Base-by-base conservation (phyloP, 176 grass and related monocot species). In the Pontederia crassipes region DNA sequence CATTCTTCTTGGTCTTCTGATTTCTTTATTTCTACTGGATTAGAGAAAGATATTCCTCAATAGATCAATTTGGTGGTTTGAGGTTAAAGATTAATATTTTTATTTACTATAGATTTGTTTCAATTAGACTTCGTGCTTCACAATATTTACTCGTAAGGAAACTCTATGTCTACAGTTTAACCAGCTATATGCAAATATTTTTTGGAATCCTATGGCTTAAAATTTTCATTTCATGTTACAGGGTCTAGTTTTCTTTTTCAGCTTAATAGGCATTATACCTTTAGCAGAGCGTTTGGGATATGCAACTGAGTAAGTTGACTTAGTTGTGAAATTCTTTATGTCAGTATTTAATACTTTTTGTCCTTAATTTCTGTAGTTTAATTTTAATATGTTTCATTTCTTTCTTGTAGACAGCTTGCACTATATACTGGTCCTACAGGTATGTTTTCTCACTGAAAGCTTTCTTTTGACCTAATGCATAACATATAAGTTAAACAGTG, bases 201-300 rank as follows among this genome's bases (percentile, higher is more conserved):
- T 24, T 24, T 24, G 20, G 20, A 24, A 24, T 24, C 20, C 20
- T 32, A 28, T 12, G 8, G 4, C 12, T 12, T 67, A 53, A 52
- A n/a, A 48, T 59, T 14, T 12, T 46, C 26, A 27, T 52, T 47
- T 29, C 60, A 58, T 29, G 46, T 65, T 68, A 60, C 92, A 98
- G 86, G 93, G 79, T 66, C 88, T 88, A 88, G 87, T 98, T 85
- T 98, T 98, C 79, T 83, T 98, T 82, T 98, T 85, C 81, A 91
- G 84, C 65, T 83, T 97, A 66, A 72, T 97, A 53, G 93, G 93
- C 32, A 97, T 97, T 49, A 88, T 68, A 10, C 93, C 93, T 58
- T 59, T 97, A 73, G 93, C 93, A 29, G 93, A 97, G 79, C 86
- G 93, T 73, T 74, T 97, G 72, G 93, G 93, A 72, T 97, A 97